Conservation (phyloP, 2,329 filamentous ascomycete genomes). For the Magnaporthiopsis incrustans region DNA sequence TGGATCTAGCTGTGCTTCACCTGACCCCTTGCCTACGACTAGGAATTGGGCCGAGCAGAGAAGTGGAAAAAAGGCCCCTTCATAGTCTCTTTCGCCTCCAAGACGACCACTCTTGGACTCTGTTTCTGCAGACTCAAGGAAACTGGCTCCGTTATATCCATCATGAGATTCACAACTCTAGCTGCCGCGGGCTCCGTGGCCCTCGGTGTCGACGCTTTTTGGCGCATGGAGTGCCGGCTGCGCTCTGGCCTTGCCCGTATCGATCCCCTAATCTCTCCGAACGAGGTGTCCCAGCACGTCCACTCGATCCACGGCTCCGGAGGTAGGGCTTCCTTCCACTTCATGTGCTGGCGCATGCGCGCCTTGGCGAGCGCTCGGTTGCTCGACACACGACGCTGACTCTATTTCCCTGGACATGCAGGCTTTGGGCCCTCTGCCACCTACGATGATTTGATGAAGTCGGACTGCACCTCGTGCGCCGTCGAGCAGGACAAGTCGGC, state of each 20-base stretch:
- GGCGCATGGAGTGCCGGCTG: conserved; percentile 79
- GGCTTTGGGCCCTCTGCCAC: conserved; percentile 55
- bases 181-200: conserved; percentile 10
- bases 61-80: not conserved
- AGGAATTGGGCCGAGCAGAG: too few species aligned
- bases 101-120: not conserved
- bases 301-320: conserved; percentile 70
- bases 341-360: not conserved
- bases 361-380: not conserved
- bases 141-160: not conserved
- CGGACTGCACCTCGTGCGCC: conserved; percentile 71
- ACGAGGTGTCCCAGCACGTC: conserved; percentile 52
- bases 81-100: not conserved
- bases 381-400: not conserved
- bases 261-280: conserved; percentile 66
- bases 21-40: not conserved
- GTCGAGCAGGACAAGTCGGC: conserved; percentile 77
- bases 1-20: not conserved
- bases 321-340: conserved; percentile 43
- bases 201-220: conserved; percentile 56
- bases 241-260: conserved; percentile 62
- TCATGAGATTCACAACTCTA: conserved; percentile 8
- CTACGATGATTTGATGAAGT: conserved; percentile 48
- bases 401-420: conserved; percentile 23
- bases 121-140: not conserved